Evolutionary conservation across 202 grass and related monocot species (phyloP), one percentile per base, ranked within the genome.

Genomic region (Musa balbisiana): DNA sequence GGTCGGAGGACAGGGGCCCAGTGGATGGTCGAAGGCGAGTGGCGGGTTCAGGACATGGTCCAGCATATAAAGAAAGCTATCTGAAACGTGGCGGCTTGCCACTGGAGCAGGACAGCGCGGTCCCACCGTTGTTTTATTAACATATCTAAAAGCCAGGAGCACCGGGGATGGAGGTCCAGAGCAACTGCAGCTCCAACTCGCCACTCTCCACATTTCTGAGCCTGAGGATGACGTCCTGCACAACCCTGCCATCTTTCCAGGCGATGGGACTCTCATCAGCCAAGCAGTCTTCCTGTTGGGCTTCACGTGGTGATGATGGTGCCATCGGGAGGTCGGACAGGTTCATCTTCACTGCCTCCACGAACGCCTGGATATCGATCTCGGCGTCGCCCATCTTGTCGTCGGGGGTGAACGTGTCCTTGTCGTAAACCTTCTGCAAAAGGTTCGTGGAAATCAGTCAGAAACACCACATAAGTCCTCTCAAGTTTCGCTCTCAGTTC

Each of bases 181-280:
- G 68, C 4, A 99, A 83, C 90, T 95, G 83, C 68, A 99, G 85
- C 73, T 90, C 84, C 3, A 98, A 63, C 23, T 98, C 94, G 1
- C 94, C 94, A 3, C 90, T 93, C 87, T 98, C 94, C 0, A 98
- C 94, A 49, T 98, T 93, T 74, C 71, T 87, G 10, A 98, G 79
- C 2, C 91, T 88, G n/a, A 98, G 82, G 24, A 98, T 91, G 56
- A 91, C 72, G 67, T 98, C 88, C 51, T 98, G 94, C 9, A 81
- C 62, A 20, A 93, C 69, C 51, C 59, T 76, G 3, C 88, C 90
- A 9, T 89, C 81, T 77, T 83, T 89, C 88, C 90, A 97, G 22
- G 78, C 87, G 19, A 97, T 72, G 1, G 85, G 78, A 69, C 90
- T 93, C 62, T 93, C 90, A 0, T 91, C 90, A 0, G 86, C 87